phyloP scores from a whole-genome alignment of 176 grass and related monocot species.

The Metroxylon sagu region DNA sequence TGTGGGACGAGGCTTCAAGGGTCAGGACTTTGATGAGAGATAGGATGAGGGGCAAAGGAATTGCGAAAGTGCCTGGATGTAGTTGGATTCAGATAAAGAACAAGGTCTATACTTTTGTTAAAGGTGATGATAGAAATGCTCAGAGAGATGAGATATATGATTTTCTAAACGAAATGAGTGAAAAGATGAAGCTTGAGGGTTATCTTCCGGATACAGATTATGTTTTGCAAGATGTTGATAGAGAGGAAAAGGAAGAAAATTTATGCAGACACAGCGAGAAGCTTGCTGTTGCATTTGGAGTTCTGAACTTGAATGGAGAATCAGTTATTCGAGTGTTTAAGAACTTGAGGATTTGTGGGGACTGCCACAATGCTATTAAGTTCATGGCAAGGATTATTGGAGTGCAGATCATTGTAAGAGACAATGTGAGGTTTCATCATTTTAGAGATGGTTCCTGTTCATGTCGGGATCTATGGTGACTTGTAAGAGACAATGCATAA shows the following conservation, averaged over 20 bases:
- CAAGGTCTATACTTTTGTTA: conserved; percentile 23
- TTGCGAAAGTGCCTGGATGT: conserved; percentile 11
- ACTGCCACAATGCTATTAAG: conserved; percentile 23
- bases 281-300: conserved; percentile 20
- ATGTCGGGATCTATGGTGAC: conserved; percentile 21
- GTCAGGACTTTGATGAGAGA: conserved; percentile 9
- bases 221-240: conserved; percentile 17
- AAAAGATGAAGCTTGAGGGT: conserved; percentile 18
- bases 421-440: conserved; percentile 31
- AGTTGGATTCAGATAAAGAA: conserved; percentile 21
- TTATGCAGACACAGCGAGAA: conserved; percentile 25
- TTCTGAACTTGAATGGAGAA: conserved; percentile 16
- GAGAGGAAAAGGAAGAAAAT: conserved; percentile 21
- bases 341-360: conserved; percentile 25
- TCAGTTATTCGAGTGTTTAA: conserved; percentile 20
- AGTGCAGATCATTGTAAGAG: conserved; percentile 22
- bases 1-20: conserved; percentile 19
- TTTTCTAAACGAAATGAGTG: conserved; percentile 8
- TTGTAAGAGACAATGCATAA: background rate
- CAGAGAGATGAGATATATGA: conserved; percentile 10
- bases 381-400: conserved; percentile 18
- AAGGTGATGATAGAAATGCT: conserved; percentile 16
- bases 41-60: conserved; percentile 1
- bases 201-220: conserved; percentile 18
- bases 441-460: conserved; percentile 23